Conservation (phyloP, 345 rosid genomes). For the Syzygium jambos region DNA sequence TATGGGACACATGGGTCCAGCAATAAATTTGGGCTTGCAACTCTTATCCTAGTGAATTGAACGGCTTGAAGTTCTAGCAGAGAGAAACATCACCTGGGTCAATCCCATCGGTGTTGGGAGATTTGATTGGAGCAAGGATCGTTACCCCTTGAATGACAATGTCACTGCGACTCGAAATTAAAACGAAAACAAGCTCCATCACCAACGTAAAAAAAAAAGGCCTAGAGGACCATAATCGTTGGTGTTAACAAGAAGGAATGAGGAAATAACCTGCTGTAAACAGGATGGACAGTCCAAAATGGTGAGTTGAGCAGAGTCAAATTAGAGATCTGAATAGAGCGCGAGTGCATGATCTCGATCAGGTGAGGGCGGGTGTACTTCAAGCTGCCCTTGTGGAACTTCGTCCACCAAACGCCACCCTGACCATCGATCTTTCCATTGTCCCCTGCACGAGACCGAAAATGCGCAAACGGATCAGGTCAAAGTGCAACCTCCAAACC, state of each 20-base stretch:
- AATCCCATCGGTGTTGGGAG: conserved; percentile 21
- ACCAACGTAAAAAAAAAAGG: neutral
- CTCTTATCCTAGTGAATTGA: neutral
- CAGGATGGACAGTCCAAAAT: conserved; percentile 42
- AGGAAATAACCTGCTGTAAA: conserved; percentile 24
- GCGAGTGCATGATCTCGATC: conserved; percentile 31
- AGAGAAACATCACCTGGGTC: conserved; percentile 10
- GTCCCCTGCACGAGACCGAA: conserved; percentile 17
- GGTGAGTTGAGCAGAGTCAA: conserved; percentile 35
- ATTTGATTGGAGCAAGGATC: conserved; percentile 12
- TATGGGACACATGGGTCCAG: neutral
- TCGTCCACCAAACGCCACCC: conserved; percentile 35
- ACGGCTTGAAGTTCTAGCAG: neutral
- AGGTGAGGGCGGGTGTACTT: conserved; percentile 34
- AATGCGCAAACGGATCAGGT: neutral
- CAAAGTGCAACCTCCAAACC: neutral
- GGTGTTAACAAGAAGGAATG: neutral
- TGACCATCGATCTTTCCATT: conserved; percentile 43
- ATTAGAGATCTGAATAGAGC: conserved; percentile 25
- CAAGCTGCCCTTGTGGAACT: conserved; percentile 16
- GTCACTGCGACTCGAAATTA: neutral
- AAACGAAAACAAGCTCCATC: neutral
- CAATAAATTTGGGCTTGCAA: neutral
- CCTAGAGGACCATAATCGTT: neutral
- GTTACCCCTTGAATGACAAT: conserved; percentile 6